Base-by-base conservation (phyloP, 441 rosid species). In the Erysimum cheiri region DNA sequence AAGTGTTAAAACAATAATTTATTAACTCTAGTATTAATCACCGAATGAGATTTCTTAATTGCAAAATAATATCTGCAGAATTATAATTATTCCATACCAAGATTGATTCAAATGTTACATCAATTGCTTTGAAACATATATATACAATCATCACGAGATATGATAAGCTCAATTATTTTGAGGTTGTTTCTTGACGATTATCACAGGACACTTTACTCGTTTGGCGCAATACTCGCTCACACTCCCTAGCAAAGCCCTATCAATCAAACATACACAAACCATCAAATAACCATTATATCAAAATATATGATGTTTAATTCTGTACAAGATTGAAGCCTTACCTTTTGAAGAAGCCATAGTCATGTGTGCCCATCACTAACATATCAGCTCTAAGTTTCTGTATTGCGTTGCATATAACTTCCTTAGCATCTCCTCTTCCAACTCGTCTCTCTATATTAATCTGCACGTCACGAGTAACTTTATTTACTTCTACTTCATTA, bases 321-420 rank as follows among this genome's bases (percentile, higher is more conserved):
- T n/a, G n/a, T 8, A 48, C 29, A 9, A 11, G 29, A 36, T 4
- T 13, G 13, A 49, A 3, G 2, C 54, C 1, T 12, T 54, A 75
- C 98, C 89, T 91, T 79, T 85, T 91, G 76, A 93, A 74, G 89
- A 91, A 90, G 12, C 98, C 98, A 64, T 91, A 93, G 35, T 92
- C 97, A 59, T 93, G 98, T 74, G 92, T 84, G 64, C 98, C 98
- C 78, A 90, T 87, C 8, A 93, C 93, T 76, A 93, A 71, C 9
- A 84, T 84, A 76, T 93, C 97, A 9, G 92, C 91, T 72, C 62
- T 48, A 19, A 92, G 88, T 63, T 86, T 86, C 41, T 87, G 82
- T 52, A 85, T 93, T 0, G 85, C 73, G 10, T 44, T 67, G 37
- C 98, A 90, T 72, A 90, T 93, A 32, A 85, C 96, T 47, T 88